Conservation (phyloP, 306 rosid species). For the Vachellia pachyceras region DNA sequence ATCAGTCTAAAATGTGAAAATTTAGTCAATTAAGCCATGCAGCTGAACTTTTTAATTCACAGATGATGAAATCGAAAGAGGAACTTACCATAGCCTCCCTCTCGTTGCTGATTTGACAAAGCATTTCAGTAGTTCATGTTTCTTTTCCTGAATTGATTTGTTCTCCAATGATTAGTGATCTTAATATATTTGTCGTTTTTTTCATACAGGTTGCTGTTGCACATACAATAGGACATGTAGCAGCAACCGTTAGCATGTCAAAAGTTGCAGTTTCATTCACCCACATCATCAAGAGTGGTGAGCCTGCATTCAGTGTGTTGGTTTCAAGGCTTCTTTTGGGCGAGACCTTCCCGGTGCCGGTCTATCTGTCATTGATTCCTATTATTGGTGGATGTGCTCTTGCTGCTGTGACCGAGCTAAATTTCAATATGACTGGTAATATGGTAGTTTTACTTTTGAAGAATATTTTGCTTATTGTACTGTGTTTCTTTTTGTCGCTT, state of each 20-base stretch:
- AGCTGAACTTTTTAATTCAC: conserved; percentile 30
- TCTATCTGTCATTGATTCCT: conserved; percentile 90
- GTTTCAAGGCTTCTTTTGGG: conserved; percentile 92
- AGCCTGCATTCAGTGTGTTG: conserved; percentile 95
- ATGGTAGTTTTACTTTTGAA: conserved; percentile 1
- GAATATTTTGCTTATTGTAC: neutral
- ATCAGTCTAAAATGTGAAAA: neutral
- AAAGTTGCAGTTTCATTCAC: conserved; percentile 99
- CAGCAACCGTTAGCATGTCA: conserved; percentile 98
- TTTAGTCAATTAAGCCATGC: conserved; percentile 13
- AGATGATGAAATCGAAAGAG: neutral
- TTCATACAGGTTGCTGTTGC: conserved; percentile 87
- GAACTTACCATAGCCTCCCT: neutral
- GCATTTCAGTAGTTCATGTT: neutral
- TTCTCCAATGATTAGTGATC: conserved; percentile 23
- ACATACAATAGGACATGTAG: conserved; percentile 97
- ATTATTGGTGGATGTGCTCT: conserved; percentile 98
- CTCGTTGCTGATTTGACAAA: neutral
- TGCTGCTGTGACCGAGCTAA: conserved; percentile 96
- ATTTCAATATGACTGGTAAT: conserved; percentile 95
- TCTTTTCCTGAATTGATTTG: neutral
- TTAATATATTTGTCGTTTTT: conserved; percentile 25
- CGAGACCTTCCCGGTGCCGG: conserved; percentile 79
- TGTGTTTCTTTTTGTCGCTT: neutral
- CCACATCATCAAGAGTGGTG: conserved; percentile 99